A percentile compares a stretch with the other conserved stretches of the same genome.
Conservation (phyloP, 1,284 basidiomycete species). For the Schizopora paradoxa region DNA sequence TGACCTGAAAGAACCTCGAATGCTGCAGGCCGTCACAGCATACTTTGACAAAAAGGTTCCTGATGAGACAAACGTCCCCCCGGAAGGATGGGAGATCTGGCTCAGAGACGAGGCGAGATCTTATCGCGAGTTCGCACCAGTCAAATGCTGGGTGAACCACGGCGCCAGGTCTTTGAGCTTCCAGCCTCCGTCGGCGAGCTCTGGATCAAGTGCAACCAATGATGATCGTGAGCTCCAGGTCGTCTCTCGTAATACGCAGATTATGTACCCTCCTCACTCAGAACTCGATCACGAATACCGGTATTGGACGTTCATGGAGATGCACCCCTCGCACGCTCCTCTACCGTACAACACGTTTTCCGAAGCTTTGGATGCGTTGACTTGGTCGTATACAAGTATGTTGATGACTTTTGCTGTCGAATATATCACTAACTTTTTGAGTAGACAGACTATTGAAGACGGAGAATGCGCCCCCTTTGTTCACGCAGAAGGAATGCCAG, state of each 20-base stretch:
- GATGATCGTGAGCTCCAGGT: slow-evolving; percentile 50
- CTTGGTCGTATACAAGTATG: slow-evolving; percentile 69
- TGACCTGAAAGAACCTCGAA: slow-evolving; percentile 47
- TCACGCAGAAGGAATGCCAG: slow-evolving; percentile 67
- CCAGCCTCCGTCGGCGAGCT: slow-evolving; percentile 38
- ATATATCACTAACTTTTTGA: slow-evolving; percentile 1
- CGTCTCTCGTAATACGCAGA: background rate
- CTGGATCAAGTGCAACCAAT: slow-evolving; percentile 23
- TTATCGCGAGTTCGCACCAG: slow-evolving; percentile 32
- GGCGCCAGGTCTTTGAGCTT: slow-evolving; percentile 44
- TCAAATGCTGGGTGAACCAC: slow-evolving; percentile 62
- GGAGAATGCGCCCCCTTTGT: slow-evolving; percentile 52
- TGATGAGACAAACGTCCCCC: slow-evolving; percentile 26
- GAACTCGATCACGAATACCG: slow-evolving; percentile 67
- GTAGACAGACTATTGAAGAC: slow-evolving; percentile 62
- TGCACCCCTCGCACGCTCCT: slow-evolving; percentile 61
- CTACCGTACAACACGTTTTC: slow-evolving; percentile 45
- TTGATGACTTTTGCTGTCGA: slow-evolving; percentile 7
- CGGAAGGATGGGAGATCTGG: slow-evolving; percentile 53
- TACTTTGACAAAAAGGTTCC: slow-evolving; percentile 38
- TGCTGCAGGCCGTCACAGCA: slow-evolving; percentile 44
- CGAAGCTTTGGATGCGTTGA: slow-evolving; percentile 66
- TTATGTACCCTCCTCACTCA: slow-evolving; percentile 20
- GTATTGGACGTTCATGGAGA: slow-evolving; percentile 72
- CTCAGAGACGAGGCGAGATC: slow-evolving; percentile 31